Evolutionary conservation across 805 yeast genomes (phyloP).

Genomic region (Candida qinlingensis): DNA sequence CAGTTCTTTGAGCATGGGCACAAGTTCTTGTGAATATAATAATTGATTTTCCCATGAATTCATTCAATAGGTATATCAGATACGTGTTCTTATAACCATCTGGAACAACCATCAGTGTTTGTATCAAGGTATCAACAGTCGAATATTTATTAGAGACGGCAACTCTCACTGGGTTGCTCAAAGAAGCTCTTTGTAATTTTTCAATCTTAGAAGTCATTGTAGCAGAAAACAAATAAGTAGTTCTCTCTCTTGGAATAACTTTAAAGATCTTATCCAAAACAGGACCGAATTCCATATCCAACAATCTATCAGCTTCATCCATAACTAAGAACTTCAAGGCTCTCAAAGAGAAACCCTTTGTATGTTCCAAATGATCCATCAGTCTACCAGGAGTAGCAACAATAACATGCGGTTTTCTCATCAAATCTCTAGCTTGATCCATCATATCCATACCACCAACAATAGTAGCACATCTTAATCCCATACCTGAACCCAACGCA

Average conservation of each 20-base stretch:
- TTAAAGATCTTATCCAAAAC: slow-evolving; percentile 82
- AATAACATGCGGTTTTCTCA: slow-evolving; percentile 89
- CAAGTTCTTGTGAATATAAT: slow-evolving; percentile 92
- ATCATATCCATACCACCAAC: slow-evolving; percentile 99
- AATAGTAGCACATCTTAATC: slow-evolving; percentile 79
- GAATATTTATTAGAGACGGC: slow-evolving; percentile 85
- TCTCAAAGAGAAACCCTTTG: slow-evolving; percentile 81
- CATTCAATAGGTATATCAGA: slow-evolving; percentile 76
- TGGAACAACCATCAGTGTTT: slow-evolving; percentile 84
- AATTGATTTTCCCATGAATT: slow-evolving; percentile 75
- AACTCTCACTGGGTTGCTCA: slow-evolving; percentile 82
- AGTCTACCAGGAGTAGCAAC: slow-evolving; percentile 96
- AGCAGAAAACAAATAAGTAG: slow-evolving; percentile 88
- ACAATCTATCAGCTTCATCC: slow-evolving; percentile 95
- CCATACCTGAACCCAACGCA: slow-evolving; percentile 89
- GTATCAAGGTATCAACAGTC: slow-evolving; percentile 91
- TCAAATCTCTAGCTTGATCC: slow-evolving; percentile 92
- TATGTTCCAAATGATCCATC: slow-evolving; percentile 89
- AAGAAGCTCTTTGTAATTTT: slow-evolving; percentile 88
- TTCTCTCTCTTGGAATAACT: slow-evolving; percentile 78
- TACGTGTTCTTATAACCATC: slow-evolving; percentile 90
- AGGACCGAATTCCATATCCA: slow-evolving; percentile 96
- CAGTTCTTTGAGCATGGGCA: slow-evolving; percentile 90
- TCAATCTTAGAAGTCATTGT: slow-evolving; percentile 95
- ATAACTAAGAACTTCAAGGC: slow-evolving; percentile 78